Base-by-base conservation (phyloP, 164 flowering plant genomes). In the Annona squamosa region DNA sequence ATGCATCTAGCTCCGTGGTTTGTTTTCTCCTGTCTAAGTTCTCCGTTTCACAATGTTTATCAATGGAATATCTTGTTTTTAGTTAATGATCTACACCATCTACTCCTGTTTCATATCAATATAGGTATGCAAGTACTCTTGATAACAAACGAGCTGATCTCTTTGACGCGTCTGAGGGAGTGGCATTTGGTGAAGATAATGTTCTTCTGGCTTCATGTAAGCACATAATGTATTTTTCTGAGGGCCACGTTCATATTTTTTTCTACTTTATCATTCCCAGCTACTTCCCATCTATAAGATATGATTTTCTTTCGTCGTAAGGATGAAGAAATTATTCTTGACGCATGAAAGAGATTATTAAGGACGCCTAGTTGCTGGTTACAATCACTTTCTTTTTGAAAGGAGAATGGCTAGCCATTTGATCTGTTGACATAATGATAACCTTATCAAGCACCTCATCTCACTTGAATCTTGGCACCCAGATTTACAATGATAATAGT, bases 191-290 rank as follows among this genome's bases (percentile, higher is more conserved):
- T 12, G 92, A 90, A 74, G 91, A 92, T 9, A 90, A 92, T 84
- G 91, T 77, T 37, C 73, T 86, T 80, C 84, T 88, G 59, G 93
- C 95, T 73, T 92, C 97, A 68, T 67, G 97, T 92, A 85, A 85
- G 92, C 63, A 67, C 46, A 41, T 73, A 5, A 7, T 46, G 16
- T 59, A 6, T 12, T 42, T 43, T 57, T 45, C 4, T 16, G 4
- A 42, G 26, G 47, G 3, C 13, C 46, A 43, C 3, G 26, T 68
- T 66, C 4, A 16, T 10, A 42, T 13, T 12, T 42, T 66, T 26
- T 41, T 42, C 47, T 66, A 6, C 43, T 13, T 66, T 46, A 41
- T 66, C 6, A 1, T 43, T 66, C 43, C 43, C 68, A 10, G 13
- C 59, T 52, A 52, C 7, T 52, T 52, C 59, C 13, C 59, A 0